Conservation (phyloP, 2,329 filamentous ascomycete species). For the Purpureocillium lavendulum region DNA sequence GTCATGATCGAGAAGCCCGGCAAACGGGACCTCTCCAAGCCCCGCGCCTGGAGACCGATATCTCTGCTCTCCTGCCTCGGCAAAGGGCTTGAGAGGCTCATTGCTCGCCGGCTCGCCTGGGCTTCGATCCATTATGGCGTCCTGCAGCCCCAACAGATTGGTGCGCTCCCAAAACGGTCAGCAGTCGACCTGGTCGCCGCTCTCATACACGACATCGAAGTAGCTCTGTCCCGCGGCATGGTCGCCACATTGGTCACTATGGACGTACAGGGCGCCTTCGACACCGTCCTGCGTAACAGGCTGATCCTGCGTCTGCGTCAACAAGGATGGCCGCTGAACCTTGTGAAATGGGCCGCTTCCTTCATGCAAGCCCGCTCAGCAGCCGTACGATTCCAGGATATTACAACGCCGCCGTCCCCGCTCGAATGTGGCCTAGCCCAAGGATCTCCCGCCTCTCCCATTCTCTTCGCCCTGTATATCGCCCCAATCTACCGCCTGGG, state of each 20-base stretch:
- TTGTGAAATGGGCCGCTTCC: slow-evolving; percentile 6
- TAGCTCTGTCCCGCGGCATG: slow-evolving; percentile 5
- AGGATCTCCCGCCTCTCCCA: too few relatives aligned
- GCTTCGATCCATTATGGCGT: slow-evolving; percentile 11
- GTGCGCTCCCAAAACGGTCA: slow-evolving; percentile 14
- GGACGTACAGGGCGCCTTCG: slow-evolving; percentile 11
- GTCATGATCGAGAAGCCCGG: slow-evolving; percentile 15
- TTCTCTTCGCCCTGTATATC: too few relatives aligned
- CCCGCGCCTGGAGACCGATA: slow-evolving; percentile 14
- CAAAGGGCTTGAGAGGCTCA: slow-evolving; percentile 17
- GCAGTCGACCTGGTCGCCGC: slow-evolving; percentile 9
- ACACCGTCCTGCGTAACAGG: slow-evolving; percentile 10
- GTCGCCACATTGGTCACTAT: slow-evolving; percentile 9
- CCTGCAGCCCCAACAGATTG: slow-evolving; percentile 10
- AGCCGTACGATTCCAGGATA: slow-evolving; percentile 4
- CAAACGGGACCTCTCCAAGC: slow-evolving; percentile 10
- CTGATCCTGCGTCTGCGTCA: slow-evolving; percentile 7
- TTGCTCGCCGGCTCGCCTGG: slow-evolving; percentile 12
- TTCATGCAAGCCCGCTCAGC: slow-evolving; percentile 11
- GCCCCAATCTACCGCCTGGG: too few relatives aligned
- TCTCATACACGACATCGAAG: slow-evolving; percentile 12
- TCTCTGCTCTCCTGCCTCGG: slow-evolving; percentile 16
- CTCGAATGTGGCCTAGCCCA: too few relatives aligned
- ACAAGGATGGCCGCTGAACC: slow-evolving; percentile 9
- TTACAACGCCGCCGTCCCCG: too few relatives aligned